Evolutionary conservation across 2,329 filamentous ascomycete species (phyloP), one percentile per base, ranked within the genome.

Genomic region (Talaromyces atroroseus): DNA sequence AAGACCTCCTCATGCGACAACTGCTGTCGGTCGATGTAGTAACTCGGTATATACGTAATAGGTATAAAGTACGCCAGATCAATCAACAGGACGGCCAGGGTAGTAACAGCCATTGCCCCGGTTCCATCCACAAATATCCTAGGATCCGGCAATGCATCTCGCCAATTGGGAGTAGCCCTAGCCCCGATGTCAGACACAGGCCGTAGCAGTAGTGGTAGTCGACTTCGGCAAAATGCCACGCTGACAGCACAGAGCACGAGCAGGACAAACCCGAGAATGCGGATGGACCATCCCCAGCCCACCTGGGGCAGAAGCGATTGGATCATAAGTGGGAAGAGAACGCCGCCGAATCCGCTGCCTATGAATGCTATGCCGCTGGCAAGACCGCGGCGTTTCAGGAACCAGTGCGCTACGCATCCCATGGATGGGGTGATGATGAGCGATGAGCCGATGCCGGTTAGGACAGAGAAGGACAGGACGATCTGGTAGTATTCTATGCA

Each of bases 401-500:
- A 73, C 68, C 69, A 72, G 51, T 73, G 70, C 16, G 60, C 61
- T 1, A 69, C 62, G n/a, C 64, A 63, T 12, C 63, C 65, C 46
- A 69, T 52, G 10, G 64, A 64, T 2, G 66, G 71, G 1, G 72
- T 74, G 18, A 70, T 68, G 44, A 76, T 61, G 56, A 76, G 65
- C 1, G 73, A 73, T 1, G 68, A 70, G 0, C 71, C 65, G 1
- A 73, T 58, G 0, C 74, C 76, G 8, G 69, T 72, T 0, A 77
- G 60, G 2, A 78, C 59, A 3, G 69, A 70, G 55, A 70, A 71
- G 26, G 68, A 68, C 0, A 77, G 63, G 10, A 77, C 62, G 60
- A 76, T 70, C 32, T 77, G 75, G 65, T 72, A 78, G 59, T 72
- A 76, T 26, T 66, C 66, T 55, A 44, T 46, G n/a, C n/a, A n/a